Evolutionary conservation across 2,329 filamentous ascomycete genomes (phyloP), one percentile per base, ranked within the genome.

Genomic region (Aspergillus ochraceus): DNA sequence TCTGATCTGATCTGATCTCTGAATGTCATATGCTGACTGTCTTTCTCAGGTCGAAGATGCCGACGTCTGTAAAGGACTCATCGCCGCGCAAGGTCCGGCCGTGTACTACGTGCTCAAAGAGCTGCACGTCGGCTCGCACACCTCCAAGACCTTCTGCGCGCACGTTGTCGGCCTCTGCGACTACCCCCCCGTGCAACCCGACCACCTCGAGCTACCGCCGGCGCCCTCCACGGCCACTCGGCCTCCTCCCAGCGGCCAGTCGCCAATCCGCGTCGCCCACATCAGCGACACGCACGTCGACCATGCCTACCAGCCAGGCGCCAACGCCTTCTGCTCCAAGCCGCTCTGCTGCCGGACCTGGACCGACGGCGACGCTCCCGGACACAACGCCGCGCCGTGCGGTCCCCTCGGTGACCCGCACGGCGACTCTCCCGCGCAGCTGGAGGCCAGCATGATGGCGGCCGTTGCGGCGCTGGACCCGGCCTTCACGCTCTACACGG

Each of bases 201-300:
- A 79, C 67, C 71, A 73, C 14, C 72, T 85, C 14, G 66, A 73
- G 2, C 79, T 85, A 51, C 80, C 83, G 12, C 64, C 66, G 6
- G 65, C 76, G 8, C 80, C 80, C 60, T 75, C 78, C 8, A 58
- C 70, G 17, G 66, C 67, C 17, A 65, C 60, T 14, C 76, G 80
- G 14, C 77, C 77, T 1, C 77, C 79, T 17, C 74, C 81, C 2
- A 83, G 80, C 54, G 78, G 80, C 3, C 70, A 79, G 68, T 65
- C 73, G 5, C 81, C 83, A 6, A 68, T 86, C 63, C 80, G 82
- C 64, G 76, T 88, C 4, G 83, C 86, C 24, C 85, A 88, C 66
- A 83, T 84, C 69, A 85, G 83, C 12, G 85, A 88, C 63, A 84
- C 86, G 47, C 85, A 87, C 59, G 74, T 87, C 55, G 85, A 88